Evolutionary conservation across 2,329 filamentous ascomycete genomes (phyloP).

Genomic region (Penicillium sclerotiorum): DNA sequence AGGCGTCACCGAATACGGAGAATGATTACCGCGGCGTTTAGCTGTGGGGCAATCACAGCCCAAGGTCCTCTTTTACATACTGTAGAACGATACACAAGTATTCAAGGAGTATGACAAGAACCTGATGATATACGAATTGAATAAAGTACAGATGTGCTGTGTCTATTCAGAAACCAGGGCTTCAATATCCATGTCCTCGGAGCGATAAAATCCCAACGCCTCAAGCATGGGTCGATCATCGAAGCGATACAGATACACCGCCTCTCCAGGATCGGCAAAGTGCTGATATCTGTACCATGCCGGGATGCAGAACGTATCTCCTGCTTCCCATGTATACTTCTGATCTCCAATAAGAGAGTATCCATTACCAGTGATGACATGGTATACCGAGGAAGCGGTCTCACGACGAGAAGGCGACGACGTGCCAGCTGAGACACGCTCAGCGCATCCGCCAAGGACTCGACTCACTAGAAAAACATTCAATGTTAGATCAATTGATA

Average conservation of each 20-base stretch:
- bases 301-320: slow-evolving; percentile 60
- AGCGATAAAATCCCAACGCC: slow-evolving; percentile 51
- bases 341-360: slow-evolving; percentile 43
- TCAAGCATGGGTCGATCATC: slow-evolving; percentile 60
- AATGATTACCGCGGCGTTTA: slow-evolving; percentile 1
- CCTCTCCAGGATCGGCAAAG: slow-evolving; percentile 38
- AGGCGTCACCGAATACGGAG: not conserved
- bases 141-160: no score
- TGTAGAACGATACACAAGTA: no score
- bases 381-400: slow-evolving; percentile 57
- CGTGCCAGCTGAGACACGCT: slow-evolving; percentile 43
- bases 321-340: slow-evolving; percentile 48
- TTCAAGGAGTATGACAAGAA: no score
- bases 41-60: slow-evolving; percentile 5
- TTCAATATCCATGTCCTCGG: slow-evolving; percentile 24
- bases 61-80: no score
- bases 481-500: not conserved
- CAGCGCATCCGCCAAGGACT: slow-evolving; percentile 53
- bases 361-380: slow-evolving; percentile 54
- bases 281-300: slow-evolving; percentile 57
- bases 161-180: not conserved
- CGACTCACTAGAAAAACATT: slow-evolving; percentile 41
- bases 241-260: slow-evolving; percentile 57
- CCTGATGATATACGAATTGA: no score
- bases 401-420: slow-evolving; percentile 48